phyloP scores from a whole-genome alignment of 805 yeast genomes.

The Kodamaea restingae region DNA sequence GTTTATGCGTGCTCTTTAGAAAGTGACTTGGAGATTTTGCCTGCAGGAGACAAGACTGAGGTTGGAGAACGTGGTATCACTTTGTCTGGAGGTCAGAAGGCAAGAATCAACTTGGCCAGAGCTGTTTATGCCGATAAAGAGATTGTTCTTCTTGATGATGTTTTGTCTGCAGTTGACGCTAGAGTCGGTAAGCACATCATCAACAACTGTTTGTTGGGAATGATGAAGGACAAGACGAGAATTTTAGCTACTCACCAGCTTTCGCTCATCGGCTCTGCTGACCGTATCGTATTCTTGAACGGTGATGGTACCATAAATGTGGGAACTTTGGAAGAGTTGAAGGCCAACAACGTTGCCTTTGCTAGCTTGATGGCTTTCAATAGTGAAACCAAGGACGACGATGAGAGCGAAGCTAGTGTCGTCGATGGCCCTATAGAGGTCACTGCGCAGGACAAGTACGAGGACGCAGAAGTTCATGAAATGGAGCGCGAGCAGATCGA shows the following conservation, averaged over 20 bases:
- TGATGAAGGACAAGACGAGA: slow-evolving; percentile 57
- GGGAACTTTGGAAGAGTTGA: slow-evolving; percentile 59
- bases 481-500: slow-evolving; percentile 6
- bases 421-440: slow-evolving; percentile 1
- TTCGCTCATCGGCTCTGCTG: slow-evolving; percentile 65
- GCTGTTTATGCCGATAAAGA: slow-evolving; percentile 70
- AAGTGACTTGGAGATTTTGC: slow-evolving; percentile 60
- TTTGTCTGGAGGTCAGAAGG: slow-evolving; percentile 87
- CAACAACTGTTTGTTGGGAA: slow-evolving; percentile 61
- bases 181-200: slow-evolving; percentile 80
- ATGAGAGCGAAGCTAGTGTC: slow-evolving; percentile 5
- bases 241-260: slow-evolving; percentile 83
- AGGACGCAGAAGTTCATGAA: slow-evolving; percentile 5
- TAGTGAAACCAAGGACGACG: slow-evolving; percentile 18
- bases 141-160: slow-evolving; percentile 71
- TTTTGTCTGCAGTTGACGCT: slow-evolving; percentile 81
- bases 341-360: slow-evolving; percentile 33
- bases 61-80: slow-evolving; percentile 87
- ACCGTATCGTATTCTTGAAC: slow-evolving; percentile 62
- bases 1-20: slow-evolving; percentile 63
- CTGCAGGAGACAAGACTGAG: slow-evolving; percentile 74
- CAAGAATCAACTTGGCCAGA: slow-evolving; percentile 74
- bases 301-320: slow-evolving; percentile 58
- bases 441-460: slow-evolving; percentile 5
- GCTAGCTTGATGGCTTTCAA: slow-evolving; percentile 38